These are phyloP conservation scores for Podila horticola DNA, from an alignment of 192 early-diverging fungal species.

Conservation along the genomic window DNA sequence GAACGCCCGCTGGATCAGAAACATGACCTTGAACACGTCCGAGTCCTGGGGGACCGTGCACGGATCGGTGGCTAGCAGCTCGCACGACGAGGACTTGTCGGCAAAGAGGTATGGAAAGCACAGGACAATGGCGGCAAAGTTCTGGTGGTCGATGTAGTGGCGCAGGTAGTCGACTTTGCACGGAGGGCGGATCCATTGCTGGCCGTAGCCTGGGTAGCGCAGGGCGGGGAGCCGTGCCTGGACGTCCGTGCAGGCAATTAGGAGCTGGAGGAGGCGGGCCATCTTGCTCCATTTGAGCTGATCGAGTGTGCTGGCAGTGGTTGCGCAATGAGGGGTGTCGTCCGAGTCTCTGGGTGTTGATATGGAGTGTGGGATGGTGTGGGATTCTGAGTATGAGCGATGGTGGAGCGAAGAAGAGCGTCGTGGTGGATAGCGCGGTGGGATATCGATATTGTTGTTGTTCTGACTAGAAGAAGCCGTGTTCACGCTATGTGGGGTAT, in stretches of 20 bases:
- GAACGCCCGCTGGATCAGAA: conserved; percentile 37
- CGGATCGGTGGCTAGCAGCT: background rate
- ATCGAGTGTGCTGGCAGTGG: background rate
- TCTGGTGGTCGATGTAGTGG: conserved; percentile 25
- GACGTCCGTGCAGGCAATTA: conserved; percentile 36
- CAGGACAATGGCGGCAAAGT: conserved; percentile 16
- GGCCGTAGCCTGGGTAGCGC: conserved; percentile 43
- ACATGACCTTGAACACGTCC: conserved; percentile 28
- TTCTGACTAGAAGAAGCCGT: background rate
- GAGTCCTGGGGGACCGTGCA: conserved; percentile 14
- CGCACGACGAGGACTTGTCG: conserved; percentile 3
- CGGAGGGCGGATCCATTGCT: conserved; percentile 45
- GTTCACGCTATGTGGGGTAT: background rate
- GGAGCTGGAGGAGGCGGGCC: conserved; percentile 29
- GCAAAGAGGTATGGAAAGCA: conserved; percentile 43
- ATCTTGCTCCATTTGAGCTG: conserved; percentile 27
- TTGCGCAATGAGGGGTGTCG: background rate
- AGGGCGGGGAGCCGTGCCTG: conserved; percentile 41
- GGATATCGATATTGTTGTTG: background rate
- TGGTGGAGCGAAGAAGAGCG: no score
- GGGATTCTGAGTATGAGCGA: no score
- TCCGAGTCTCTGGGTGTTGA: background rate
- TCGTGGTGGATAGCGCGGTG: background rate
- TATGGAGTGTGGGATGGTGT: background rate
- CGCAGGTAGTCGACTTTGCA: conserved; percentile 33